Base-by-base conservation (phyloP, 2,329 filamentous ascomycete genomes). In the Helotiales sp. region DNA sequence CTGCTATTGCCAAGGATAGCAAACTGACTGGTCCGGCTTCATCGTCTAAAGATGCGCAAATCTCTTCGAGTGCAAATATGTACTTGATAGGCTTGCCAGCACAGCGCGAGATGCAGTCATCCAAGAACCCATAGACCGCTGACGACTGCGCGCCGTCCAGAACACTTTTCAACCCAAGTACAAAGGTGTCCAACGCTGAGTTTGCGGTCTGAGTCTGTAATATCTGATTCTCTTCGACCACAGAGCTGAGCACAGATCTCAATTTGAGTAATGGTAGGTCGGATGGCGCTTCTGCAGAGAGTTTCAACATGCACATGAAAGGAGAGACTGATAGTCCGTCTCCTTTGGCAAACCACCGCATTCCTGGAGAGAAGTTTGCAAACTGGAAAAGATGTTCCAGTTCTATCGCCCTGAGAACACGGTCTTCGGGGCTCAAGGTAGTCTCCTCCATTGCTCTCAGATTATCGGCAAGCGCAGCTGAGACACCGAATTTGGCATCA, bases 281-380 rank as follows among this genome's bases (percentile, higher is more conserved):
- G 5, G 80, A 77, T 22, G 83, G 80, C 3, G 83, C 83, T 28
- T 84, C 82, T 3, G 83, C 81, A 40, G 85, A 82, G 6, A 91
- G 81, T 67, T 84, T 87, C 6, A 95, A 78, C 24, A 95, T 83
- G 0, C 89, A 88, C n/a, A 87, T 87, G 69, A 93, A 93, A 0
- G 91, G 91, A 3, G 91, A 93, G 45, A 87, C 81, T 24, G 77
- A 77, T n/a, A 91, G 81, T 0, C 84, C 84, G 70, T 91, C 87
- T 66, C 82, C 86, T 75, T 92, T 94, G 69, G 91, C 86, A 82
- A 96, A 97, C 95, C 95, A 98, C 69, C 91, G 89, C 89, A 97
- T 96, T 6, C 90, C 89, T 0, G 92, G 89, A 2, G 93, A 96
- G 73, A 90, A 88, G 69, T 89, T 87, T 3, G 94, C 93, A 76